Evolutionary conservation across 805 yeast species (phyloP), one percentile per base, ranked within the genome.

Genomic region (Wickerhamiella allomyrinae): DNA sequence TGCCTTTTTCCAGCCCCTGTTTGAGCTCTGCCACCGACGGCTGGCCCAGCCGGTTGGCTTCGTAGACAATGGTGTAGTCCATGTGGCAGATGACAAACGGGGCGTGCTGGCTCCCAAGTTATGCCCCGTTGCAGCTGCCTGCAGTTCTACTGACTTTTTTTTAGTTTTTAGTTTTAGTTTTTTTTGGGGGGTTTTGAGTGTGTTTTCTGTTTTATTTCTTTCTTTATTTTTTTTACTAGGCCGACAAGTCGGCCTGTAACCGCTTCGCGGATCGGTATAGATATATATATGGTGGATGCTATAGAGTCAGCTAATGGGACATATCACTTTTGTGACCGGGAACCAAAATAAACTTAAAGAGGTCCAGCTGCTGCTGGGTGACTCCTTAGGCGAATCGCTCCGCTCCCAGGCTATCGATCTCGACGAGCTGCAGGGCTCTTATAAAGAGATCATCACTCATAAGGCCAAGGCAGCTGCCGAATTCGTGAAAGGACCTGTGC

Each of bases 351-450:
- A 91, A 60, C 69, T 87, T 46, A 74, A 71, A 50, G 98, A 89
- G 60, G 94, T 89, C 19, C 70, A 77, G 47, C 76, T 79, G 41
- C 80, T 89, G 41, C 71, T 89, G 7, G 53, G 57, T 40, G 22
- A 57, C 48, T 17, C 61, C 43, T 70, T 91, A 44, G 53, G 57
- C 40, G 22, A 57, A 48, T 17, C 61, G 43, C 70, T 91, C 44
- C 65, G 66, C 19, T 86, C 81, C 60, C 62, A 72, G 46, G 67
- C 76, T 24, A 57, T 93, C 24, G 99, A 91, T 56, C 66, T 91
- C 15, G 91, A 79, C 40, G 99, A 91, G 63, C 61, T 91, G 37
- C 99, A 91, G 62, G 98, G 95, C 23, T 63, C 89, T 19, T 71
- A 86, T 38, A 78, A 77, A 34, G 82, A 81, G 42, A 89, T 91